Conservation (phyloP, 345 rosid genomes). For the Moringa oleifera region DNA sequence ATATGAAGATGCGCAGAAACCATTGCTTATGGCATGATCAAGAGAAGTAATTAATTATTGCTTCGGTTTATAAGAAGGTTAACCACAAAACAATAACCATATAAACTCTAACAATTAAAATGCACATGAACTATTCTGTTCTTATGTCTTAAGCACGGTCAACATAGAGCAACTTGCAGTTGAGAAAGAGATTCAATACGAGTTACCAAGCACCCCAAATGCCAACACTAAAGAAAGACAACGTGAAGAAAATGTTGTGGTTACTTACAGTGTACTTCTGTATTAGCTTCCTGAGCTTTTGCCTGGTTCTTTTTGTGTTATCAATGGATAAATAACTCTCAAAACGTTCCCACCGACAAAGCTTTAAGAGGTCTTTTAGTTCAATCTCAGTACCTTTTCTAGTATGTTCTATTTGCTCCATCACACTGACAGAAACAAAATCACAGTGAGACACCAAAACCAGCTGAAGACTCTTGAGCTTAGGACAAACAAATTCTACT, state of each 20-base stretch:
- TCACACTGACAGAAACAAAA: slow-evolving; percentile 41
- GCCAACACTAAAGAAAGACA: too few species aligned
- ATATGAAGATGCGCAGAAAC: too few species aligned
- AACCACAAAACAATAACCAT: too few species aligned
- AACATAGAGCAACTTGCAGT: too few species aligned
- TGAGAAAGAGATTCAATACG: too few species aligned
- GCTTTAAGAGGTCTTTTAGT: slow-evolving; percentile 59
- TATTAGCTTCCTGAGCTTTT: slow-evolving; percentile 69
- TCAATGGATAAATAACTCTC: slow-evolving; percentile 52
- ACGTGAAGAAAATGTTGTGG: background rate
- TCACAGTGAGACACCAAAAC: slow-evolving; percentile 16
- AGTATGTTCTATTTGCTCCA: slow-evolving; percentile 48
- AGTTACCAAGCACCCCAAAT: too few species aligned
- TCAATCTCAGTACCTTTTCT: slow-evolving; percentile 55
- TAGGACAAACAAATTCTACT: slow-evolving; percentile 1
- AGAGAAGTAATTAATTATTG: too few species aligned
- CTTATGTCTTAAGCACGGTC: too few species aligned
- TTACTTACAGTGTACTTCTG: slow-evolving; percentile 69
- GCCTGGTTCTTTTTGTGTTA: slow-evolving; percentile 55
- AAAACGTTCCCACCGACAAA: slow-evolving; percentile 72
- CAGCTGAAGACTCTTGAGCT: slow-evolving; percentile 8
- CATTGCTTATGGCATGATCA: too few species aligned
- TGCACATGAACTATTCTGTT: too few species aligned
- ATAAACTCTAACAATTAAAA: too few species aligned
- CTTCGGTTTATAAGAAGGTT: too few species aligned